These are phyloP conservation scores for Dioscorea dumetorum DNA, from an alignment of 106 monocot species.

Conservation along the genomic window DNA sequence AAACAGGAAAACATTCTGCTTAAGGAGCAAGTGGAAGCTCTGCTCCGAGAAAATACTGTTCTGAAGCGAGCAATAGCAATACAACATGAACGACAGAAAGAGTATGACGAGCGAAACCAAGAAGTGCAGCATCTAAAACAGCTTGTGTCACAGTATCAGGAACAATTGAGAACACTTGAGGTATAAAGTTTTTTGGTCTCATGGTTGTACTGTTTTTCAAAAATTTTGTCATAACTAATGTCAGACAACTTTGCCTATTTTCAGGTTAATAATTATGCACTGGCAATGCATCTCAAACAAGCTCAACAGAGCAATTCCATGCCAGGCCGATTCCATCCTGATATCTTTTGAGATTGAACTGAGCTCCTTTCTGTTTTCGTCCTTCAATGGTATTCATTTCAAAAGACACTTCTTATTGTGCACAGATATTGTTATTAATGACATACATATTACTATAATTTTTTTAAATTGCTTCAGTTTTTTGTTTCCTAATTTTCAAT, in stretches of 20 bases:
- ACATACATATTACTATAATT: not conserved
- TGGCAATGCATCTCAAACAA: constrained; percentile 55
- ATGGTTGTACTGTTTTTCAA: not conserved
- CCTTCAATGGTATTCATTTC: not conserved
- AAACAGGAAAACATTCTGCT: constrained; percentile 54
- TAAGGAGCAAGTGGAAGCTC: constrained; percentile 58
- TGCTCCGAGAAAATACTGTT: constrained; percentile 57
- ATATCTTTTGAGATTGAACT: constrained; percentile 40
- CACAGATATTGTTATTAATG: not conserved
- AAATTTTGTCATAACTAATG: no score
- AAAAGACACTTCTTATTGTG: not conserved
- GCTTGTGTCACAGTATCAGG: constrained; percentile 62
- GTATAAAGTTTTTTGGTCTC: constrained; percentile 1
- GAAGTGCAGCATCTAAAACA: constrained; percentile 67
- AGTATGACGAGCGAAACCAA: constrained; percentile 49
- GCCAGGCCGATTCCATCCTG: constrained; percentile 57
- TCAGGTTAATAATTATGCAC: constrained; percentile 58
- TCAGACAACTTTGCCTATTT: no score
- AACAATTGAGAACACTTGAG: constrained; percentile 34
- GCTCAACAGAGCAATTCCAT: constrained; percentile 50
- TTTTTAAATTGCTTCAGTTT: not conserved
- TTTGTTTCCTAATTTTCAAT: not conserved
- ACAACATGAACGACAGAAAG: constrained; percentile 76
- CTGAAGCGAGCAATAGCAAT: constrained; percentile 80
- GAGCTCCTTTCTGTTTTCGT: not conserved